Base-by-base conservation (phyloP, 495 filamentous ascomycete species). In the Neurospora sp. region DNA sequence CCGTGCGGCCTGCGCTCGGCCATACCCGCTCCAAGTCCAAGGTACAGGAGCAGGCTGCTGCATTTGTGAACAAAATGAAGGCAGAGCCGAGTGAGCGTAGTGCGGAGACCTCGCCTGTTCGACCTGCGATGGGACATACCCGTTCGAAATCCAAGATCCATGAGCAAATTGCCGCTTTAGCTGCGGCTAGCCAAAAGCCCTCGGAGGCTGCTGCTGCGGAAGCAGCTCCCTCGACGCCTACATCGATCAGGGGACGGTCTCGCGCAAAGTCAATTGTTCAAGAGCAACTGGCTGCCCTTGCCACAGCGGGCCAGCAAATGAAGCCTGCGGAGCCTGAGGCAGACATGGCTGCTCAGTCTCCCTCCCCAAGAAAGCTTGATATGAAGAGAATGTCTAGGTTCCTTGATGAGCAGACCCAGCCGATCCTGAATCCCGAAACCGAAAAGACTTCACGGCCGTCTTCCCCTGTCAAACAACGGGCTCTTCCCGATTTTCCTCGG, bases 321-420 rank as follows among this genome's bases (percentile, higher is more conserved):
- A 65, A 42, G 16, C 71, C 69, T 39, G 69, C 12, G 8, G 73
- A 45, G 48, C 68, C 44, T 27, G 71, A 69, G 8, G 81, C 81
- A n/a, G 80, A 82, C 37, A 39, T 77, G 4, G 74, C 70, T 40
- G 80, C 84, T 17, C 80, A 82, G 71, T 79, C 85, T 2, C 74
- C 82, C 12, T 86, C 85, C n/a, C 86, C 86, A 3, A 83, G 77
- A 69, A 88, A 88, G 73, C 78, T 88, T 8, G 83, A 87, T 75
- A 69, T 86, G 77, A 87, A 85, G 76, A 80, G 86, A 71, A 82
- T 86, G 73, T 88, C 86, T 7, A 82, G 78, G 42, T 88, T 88
- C 70, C 44, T 87, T n/a, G 82, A 83, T 48, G 78, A 83, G 65
- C 74, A 80, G 68, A 77, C 39, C 8, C 73, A 76, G 37, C 61